Percentiles rank a stretch among this genome's conserved stretches.
phyloP scores from a whole-genome alignment of 2,329 filamentous ascomycete genomes.

The Talaromyces sp. region DNA sequence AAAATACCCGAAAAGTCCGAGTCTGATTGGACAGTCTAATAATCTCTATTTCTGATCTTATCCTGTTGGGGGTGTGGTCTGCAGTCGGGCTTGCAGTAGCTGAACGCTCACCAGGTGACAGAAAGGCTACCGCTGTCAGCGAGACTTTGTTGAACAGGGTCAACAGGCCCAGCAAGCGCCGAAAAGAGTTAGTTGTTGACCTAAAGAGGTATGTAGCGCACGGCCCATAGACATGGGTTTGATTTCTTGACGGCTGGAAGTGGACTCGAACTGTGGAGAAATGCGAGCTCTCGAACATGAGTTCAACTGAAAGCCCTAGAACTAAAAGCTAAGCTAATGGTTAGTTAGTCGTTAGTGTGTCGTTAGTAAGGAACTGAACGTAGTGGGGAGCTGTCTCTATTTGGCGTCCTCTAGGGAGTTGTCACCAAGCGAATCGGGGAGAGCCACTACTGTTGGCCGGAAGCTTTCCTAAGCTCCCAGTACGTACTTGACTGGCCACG shows the following conservation, averaged over 20 bases:
- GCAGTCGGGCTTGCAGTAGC: slow-evolving; percentile 32
- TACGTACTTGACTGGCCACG: background rate
- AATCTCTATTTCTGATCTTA: slow-evolving; percentile 4
- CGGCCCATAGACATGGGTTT: slow-evolving; percentile 13
- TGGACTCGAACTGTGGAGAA: slow-evolving; percentile 19
- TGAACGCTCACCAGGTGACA: slow-evolving; percentile 21
- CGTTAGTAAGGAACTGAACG: slow-evolving; percentile 6
- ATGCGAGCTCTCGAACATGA: slow-evolving; percentile 14
- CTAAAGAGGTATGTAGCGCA: slow-evolving; percentile 16
- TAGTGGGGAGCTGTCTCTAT: slow-evolving; percentile 17
- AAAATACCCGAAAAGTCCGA: background rate
- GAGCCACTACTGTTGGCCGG: slow-evolving; percentile 3
- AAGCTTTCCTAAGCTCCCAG: background rate
- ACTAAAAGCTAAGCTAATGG: slow-evolving; percentile 1
- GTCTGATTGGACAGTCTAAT: background rate
- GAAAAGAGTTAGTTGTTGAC: slow-evolving; percentile 19
- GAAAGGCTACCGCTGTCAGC: slow-evolving; percentile 29
- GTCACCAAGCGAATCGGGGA: slow-evolving; percentile 28
- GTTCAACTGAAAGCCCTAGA: slow-evolving; percentile 4
- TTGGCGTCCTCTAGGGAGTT: slow-evolving; percentile 1
- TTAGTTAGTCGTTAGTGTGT: slow-evolving; percentile 1
- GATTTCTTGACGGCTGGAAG: slow-evolving; percentile 8
- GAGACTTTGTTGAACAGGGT: slow-evolving; percentile 17
- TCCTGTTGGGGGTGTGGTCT: slow-evolving; percentile 19
- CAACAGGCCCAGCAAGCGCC: slow-evolving; percentile 2